Percentiles rank a stretch among this genome's conserved stretches.
Evolutionary conservation across 1,284 basidiomycete species (phyloP).

Genomic region (Calocybe gambosa): DNA sequence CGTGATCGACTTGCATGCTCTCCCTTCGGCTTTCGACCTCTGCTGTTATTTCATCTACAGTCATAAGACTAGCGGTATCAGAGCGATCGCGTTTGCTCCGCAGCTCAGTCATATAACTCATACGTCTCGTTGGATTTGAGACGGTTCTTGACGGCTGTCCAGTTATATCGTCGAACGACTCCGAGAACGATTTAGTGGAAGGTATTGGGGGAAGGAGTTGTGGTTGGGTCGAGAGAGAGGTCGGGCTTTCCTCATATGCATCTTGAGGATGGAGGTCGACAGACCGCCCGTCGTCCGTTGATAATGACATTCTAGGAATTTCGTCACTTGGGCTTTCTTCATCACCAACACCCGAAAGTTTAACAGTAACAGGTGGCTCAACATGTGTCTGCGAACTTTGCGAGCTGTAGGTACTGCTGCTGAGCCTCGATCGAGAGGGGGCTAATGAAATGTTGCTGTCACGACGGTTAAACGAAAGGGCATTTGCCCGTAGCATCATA

Average conservation of each 20-base stretch:
- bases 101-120: constrained; percentile 75
- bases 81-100: constrained; percentile 76
- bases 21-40: constrained; percentile 83
- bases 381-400: constrained; percentile 47
- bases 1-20: constrained; percentile 41
- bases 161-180: constrained; percentile 61
- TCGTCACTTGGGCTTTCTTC: constrained; percentile 32
- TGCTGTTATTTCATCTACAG: constrained; percentile 96
- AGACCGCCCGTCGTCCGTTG: constrained; percentile 58
- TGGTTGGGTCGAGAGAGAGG: constrained; percentile 40
- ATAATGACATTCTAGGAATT: constrained; percentile 67
- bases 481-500: constrained; percentile 64
- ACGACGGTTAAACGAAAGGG: constrained; percentile 28
- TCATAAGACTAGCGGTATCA: constrained; percentile 88
- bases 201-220: constrained; percentile 78
- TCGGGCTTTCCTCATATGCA: constrained; percentile 27
- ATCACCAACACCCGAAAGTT: constrained; percentile 23
- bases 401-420: constrained; percentile 66
- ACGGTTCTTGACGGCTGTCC: constrained; percentile 32
- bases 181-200: constrained; percentile 71
- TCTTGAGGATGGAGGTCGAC: constrained; percentile 49
- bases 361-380: constrained; percentile 38
- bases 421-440: constrained; percentile 48
- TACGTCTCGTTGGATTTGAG: constrained; percentile 59
- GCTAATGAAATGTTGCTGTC: constrained; percentile 47